phyloP scores from a whole-genome alignment of 345 rosid species.

The Eucalyptus pumila region DNA sequence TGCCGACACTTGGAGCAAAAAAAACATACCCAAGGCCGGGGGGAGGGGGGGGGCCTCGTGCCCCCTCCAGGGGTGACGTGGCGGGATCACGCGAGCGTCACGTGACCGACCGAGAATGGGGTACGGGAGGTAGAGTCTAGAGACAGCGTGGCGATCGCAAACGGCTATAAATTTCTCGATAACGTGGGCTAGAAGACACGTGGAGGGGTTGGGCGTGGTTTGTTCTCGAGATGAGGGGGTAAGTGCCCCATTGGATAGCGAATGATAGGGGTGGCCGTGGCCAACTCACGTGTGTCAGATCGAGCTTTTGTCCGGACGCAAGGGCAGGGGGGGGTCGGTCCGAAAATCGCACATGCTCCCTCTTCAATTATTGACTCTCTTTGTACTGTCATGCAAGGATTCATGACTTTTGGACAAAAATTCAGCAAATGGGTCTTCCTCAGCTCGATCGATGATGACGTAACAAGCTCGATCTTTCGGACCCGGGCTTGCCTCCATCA shows the following conservation, averaged over 20 bases:
- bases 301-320: background rate
- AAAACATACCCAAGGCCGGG: too few relatives aligned
- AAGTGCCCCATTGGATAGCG: background rate
- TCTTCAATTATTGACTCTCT: background rate
- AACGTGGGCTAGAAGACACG: background rate
- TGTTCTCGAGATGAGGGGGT: background rate
- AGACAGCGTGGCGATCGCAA: background rate
- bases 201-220: too few relatives aligned
- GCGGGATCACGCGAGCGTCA: background rate
- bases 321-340: background rate
- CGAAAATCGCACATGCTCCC: background rate
- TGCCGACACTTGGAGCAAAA: background rate
- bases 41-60: background rate
- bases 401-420: background rate
- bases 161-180: background rate
- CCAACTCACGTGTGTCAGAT: background rate
- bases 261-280: background rate
- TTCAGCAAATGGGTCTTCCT: background rate
- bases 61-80: background rate
- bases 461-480: background rate
- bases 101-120: background rate
- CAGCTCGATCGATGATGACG: background rate
- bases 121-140: background rate
- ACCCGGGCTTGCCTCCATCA: background rate
- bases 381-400: background rate